A percentile compares a stretch with the other conserved stretches of the same genome.
These are phyloP conservation scores for Lanmaoa rubissima DNA, from an alignment of 768 basidiomycete genomes.

Conservation along the genomic window DNA sequence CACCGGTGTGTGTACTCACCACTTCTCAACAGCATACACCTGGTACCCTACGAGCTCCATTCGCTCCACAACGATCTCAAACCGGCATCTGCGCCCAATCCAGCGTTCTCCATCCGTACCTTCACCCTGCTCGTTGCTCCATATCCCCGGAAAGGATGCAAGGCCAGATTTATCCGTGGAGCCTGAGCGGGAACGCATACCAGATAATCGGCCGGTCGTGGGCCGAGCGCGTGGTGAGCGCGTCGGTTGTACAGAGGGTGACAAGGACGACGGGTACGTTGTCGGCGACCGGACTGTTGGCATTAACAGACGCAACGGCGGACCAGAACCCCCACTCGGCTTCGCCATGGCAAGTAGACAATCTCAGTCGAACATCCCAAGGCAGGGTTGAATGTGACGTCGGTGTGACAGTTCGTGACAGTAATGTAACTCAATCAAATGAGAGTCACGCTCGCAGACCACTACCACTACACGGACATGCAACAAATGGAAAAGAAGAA, in stretches of 20 bases:
- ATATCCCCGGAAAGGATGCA: background rate
- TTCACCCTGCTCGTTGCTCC: conserved; percentile 14
- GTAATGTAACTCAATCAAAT: conserved; percentile 5
- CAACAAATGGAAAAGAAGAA: background rate
- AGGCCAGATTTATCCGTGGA: conserved; percentile 24
- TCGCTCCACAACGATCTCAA: conserved; percentile 48
- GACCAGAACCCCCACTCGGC: conserved; percentile 4
- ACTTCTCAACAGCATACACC: conserved; percentile 85
- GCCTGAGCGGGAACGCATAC: conserved; percentile 34
- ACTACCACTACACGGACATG: background rate
- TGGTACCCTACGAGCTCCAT: conserved; percentile 61
- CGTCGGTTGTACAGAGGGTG: conserved; percentile 16
- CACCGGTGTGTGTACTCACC: conserved; percentile 43
- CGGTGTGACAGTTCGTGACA: conserved; percentile 13
- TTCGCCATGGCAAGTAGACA: conserved; percentile 15
- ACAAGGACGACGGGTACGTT: background rate
- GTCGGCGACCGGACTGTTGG: conserved; percentile 33
- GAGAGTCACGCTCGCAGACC: conserved; percentile 1
- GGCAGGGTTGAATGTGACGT: conserved; percentile 6
- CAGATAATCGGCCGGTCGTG: conserved; percentile 25
- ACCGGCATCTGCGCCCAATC: conserved; percentile 45
- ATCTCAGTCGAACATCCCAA: background rate
- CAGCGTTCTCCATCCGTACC: conserved; percentile 35
- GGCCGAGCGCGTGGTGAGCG: conserved; percentile 27
- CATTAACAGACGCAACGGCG: conserved; percentile 29